Conservation (phyloP, 129 eudicot species). For the Scalesia atractyloides region DNA sequence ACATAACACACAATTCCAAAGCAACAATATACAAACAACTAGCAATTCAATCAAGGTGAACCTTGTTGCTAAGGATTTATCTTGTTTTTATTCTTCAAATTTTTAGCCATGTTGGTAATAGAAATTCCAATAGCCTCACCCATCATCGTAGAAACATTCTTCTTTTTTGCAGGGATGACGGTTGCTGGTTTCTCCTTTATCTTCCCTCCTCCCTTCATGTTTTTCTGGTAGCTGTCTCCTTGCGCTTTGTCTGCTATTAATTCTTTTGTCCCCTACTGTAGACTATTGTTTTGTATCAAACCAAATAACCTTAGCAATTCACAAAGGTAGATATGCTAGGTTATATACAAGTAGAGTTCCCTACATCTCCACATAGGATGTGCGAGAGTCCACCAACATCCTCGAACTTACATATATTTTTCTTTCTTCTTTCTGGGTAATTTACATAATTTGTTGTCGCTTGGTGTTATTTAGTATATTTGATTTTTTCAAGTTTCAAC, state of each 20-base stretch:
- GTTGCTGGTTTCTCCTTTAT: constrained; percentile 10
- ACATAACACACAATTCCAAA: background rate
- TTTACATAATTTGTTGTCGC: too few species aligned
- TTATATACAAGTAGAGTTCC: background rate
- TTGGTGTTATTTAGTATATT: too few species aligned
- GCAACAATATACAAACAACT: background rate
- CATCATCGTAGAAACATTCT: constrained; percentile 7
- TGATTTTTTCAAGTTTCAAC: too few species aligned
- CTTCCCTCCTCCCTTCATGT: background rate
- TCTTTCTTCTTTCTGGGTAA: too few species aligned
- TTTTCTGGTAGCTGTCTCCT: background rate
- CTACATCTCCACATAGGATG: too few species aligned
- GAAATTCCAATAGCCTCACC: background rate
- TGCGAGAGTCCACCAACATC: too few species aligned
- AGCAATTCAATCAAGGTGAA: background rate
- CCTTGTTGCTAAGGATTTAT: constrained; percentile 1
- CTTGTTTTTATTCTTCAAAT: constrained; percentile 7
- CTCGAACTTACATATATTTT: too few species aligned
- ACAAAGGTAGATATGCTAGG: background rate
- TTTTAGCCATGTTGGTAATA: background rate
- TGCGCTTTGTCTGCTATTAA: too few species aligned
- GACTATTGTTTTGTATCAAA: too few species aligned
- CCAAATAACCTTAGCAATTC: too few species aligned
- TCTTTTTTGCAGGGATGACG: background rate
- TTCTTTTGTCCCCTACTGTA: too few species aligned